Evolutionary conservation across 2,329 filamentous ascomycete genomes (phyloP).

Genomic region (Scedosporium boydii): DNA sequence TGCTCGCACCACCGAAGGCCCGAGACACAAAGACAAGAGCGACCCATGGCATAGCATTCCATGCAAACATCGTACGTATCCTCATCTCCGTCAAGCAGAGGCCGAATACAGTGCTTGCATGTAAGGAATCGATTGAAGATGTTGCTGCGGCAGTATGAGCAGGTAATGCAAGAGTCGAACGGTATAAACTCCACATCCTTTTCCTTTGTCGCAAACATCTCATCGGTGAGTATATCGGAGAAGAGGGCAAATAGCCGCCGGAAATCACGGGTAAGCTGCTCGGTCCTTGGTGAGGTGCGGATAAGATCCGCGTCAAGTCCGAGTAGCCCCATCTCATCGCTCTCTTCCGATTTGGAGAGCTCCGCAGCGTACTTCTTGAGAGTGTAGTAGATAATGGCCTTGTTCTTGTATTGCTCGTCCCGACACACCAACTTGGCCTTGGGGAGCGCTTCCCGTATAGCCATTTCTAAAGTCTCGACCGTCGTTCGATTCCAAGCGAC

Average conservation of each 20-base stretch:
- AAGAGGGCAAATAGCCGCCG: slow-evolving; percentile 69
- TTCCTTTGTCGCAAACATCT: slow-evolving; percentile 71
- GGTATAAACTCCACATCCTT: slow-evolving; percentile 64
- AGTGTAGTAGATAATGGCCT: slow-evolving; percentile 86
- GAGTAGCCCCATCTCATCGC: slow-evolving; percentile 40
- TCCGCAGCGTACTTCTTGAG: slow-evolving; percentile 67
- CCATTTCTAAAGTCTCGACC: slow-evolving; percentile 79
- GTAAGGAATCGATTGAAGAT: slow-evolving; percentile 97
- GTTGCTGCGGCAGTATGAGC: slow-evolving; percentile 90
- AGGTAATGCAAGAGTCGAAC: slow-evolving; percentile 88
- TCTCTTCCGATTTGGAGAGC: slow-evolving; percentile 30
- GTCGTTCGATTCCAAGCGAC: slow-evolving; percentile 97
- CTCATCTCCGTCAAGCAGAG: slow-evolving; percentile 55
- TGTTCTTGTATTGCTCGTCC: slow-evolving; percentile 98
- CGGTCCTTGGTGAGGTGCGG: slow-evolving; percentile 36
- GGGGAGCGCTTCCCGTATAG: slow-evolving; percentile 76
- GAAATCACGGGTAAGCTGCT: slow-evolving; percentile 75
- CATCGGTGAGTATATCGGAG: slow-evolving; percentile 69
- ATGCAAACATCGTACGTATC: slow-evolving; percentile 95
- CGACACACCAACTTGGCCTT: slow-evolving; percentile 86
- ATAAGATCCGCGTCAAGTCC: slow-evolving; percentile 37
- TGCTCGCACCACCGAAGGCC: slow-evolving; percentile 87
- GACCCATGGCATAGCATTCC: slow-evolving; percentile 97
- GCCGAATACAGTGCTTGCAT: slow-evolving; percentile 72
- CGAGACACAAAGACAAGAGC: slow-evolving; percentile 83